Percentiles rank a stretch among this genome's conserved stretches.
Conservation (phyloP, 1,284 basidiomycete species). For the Rhodotorula sp. region DNA sequence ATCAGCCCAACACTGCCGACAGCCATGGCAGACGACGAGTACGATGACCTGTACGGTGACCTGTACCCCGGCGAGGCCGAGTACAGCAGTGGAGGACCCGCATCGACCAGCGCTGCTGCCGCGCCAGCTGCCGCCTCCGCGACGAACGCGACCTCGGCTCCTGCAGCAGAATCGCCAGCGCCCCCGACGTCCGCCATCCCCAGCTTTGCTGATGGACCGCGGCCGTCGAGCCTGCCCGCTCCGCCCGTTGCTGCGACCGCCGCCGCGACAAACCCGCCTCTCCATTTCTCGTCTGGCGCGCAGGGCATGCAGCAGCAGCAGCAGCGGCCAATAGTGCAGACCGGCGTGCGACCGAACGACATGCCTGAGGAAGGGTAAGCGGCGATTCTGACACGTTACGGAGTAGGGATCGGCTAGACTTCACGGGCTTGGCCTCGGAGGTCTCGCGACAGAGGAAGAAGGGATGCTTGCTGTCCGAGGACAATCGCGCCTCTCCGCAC, state of each 20-base stretch:
- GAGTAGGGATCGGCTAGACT: too few relatives aligned
- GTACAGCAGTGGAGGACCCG: neutral
- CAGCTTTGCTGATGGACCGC: constrained; percentile 25
- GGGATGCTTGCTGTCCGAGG: neutral
- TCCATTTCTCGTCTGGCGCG: constrained; percentile 34
- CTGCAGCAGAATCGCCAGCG: constrained; percentile 3
- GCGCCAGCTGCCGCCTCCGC: neutral
- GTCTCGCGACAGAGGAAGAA: neutral
- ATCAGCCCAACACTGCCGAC: neutral
- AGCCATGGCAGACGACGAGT: constrained; percentile 16
- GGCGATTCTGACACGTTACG: constrained; percentile 35
- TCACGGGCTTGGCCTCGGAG: too few relatives aligned
- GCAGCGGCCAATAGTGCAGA: constrained; percentile 53
- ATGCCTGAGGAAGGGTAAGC: constrained; percentile 99
- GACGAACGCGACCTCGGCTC: neutral
- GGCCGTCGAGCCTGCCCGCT: neutral
- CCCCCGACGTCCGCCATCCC: constrained; percentile 44
- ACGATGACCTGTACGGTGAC: constrained; percentile 55
- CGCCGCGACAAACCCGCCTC: constrained; percentile 17
- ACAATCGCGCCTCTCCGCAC: too few relatives aligned
- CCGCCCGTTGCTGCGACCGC: constrained; percentile 20
- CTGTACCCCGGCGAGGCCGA: constrained; percentile 74
- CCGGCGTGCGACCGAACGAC: constrained; percentile 79
- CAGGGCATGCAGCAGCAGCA: constrained; percentile 52
- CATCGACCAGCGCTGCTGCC: neutral